Conservation (phyloP, 805 yeast species). For the Teunomyces lycoperdinae region DNA sequence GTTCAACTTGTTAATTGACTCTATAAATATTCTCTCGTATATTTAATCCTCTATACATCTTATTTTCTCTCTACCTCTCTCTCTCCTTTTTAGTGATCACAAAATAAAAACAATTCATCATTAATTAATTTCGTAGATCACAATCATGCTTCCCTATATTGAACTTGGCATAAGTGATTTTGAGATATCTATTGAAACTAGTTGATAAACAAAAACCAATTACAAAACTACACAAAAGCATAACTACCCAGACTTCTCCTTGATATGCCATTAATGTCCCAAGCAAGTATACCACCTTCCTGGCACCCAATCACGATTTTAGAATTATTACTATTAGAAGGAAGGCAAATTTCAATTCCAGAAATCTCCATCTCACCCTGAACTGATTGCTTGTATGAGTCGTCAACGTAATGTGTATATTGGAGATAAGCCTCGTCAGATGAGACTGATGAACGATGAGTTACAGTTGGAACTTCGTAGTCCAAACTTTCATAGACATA, state of each 20-base stretch:
- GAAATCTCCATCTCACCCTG: slow-evolving; percentile 44
- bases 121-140: background rate
- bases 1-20: slow-evolving; percentile 1
- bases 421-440: slow-evolving; percentile 1
- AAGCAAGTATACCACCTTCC: slow-evolving; percentile 63
- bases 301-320: slow-evolving; percentile 40
- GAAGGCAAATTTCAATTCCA: slow-evolving; percentile 29
- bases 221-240: slow-evolving; percentile 27
- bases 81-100: background rate
- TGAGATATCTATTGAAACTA: background rate
- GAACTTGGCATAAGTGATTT: too few species aligned
- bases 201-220: background rate
- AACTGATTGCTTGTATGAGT: slow-evolving; percentile 29
- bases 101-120: background rate
- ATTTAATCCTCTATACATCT: slow-evolving; percentile 1
- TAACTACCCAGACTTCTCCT: slow-evolving; percentile 60
- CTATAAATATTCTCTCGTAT: background rate
- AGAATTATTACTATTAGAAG: slow-evolving; percentile 22
- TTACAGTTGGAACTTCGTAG: background rate
- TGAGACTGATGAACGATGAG: slow-evolving; percentile 8
- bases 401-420: slow-evolving; percentile 16
- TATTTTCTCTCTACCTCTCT: background rate
- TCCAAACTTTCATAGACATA: slow-evolving; percentile 22
- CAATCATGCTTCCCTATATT: background rate
- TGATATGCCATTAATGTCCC: slow-evolving; percentile 67